Evolutionary conservation across 768 basidiomycete genomes (phyloP).

Genomic region (Lactarius sanguifluus): DNA sequence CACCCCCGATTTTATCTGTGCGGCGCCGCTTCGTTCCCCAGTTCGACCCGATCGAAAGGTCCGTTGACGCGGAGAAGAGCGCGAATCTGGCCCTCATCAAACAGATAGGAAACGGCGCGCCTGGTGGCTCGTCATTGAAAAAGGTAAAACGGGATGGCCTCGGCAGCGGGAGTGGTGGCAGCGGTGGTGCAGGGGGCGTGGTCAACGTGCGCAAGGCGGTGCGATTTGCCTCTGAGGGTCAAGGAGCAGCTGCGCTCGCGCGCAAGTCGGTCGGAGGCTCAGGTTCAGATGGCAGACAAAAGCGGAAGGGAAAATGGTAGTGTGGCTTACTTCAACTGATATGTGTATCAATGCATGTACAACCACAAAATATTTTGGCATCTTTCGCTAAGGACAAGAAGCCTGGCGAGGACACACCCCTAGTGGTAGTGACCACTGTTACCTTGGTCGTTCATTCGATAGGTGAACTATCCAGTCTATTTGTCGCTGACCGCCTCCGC

Average conservation of each 20-base stretch:
- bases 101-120: conserved; percentile 48
- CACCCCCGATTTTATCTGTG: no score
- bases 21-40: conserved; percentile 34
- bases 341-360: neutral
- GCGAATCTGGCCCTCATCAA: conserved; percentile 72
- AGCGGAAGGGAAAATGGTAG: neutral
- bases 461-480: no score
- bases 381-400: no score
- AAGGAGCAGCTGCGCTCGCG: conserved; percentile 25
- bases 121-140: conserved; percentile 14
- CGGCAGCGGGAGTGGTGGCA: neutral
- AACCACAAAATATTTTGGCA: neutral
- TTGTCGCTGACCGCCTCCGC: no score
- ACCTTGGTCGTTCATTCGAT: no score
- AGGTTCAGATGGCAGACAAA: neutral
- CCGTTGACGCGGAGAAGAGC: conserved; percentile 66
- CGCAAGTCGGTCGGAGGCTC: conserved; percentile 14
- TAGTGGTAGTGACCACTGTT: no score
- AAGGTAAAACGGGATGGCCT: neutral
- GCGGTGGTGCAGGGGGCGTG: conserved; percentile 19
- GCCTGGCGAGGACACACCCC: no score
- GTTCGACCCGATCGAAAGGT: conserved; percentile 82
- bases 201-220: conserved; percentile 31
- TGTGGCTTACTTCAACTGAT: neutral
- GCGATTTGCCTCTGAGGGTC: conserved; percentile 27